Evolutionary conservation across 2,329 filamentous ascomycete genomes (phyloP).

Genomic region (Metarhizium rileyi): DNA sequence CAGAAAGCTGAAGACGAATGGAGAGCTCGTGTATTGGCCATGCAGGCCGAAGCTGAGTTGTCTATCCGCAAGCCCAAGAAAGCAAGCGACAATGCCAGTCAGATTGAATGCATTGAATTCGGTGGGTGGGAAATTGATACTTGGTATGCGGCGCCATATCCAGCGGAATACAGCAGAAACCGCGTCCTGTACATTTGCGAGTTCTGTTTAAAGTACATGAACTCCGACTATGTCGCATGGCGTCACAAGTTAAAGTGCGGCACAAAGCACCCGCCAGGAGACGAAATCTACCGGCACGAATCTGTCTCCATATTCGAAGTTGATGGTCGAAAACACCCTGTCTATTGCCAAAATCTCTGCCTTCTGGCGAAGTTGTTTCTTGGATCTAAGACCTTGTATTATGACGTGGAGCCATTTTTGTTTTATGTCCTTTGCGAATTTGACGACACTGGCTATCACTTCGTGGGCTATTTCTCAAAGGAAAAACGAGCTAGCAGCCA

Average conservation of each 20-base stretch:
- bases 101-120: slow-evolving; percentile 98
- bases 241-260: slow-evolving; percentile 95
- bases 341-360: slow-evolving; percentile 98
- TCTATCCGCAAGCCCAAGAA: slow-evolving; percentile 62
- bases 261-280: slow-evolving; percentile 91
- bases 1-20: slow-evolving; percentile 88
- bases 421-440: slow-evolving; percentile 97
- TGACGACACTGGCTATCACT: slow-evolving; percentile 84
- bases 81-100: slow-evolving; percentile 75
- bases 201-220: slow-evolving; percentile 99
- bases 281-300: slow-evolving; percentile 91
- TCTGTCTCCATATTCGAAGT: slow-evolving; percentile 96
- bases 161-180: slow-evolving; percentile 95
- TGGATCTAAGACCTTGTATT: slow-evolving; percentile 97
- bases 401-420: slow-evolving; percentile 92
- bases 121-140: slow-evolving; percentile 97
- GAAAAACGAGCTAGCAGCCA: slow-evolving; percentile 90
- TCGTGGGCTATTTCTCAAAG: slow-evolving; percentile 99
- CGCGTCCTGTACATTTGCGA: slow-evolving; percentile 98
- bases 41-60: slow-evolving; percentile 54
- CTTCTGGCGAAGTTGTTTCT: slow-evolving; percentile 92
- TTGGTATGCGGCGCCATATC: slow-evolving; percentile 97
- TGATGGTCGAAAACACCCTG: slow-evolving; percentile 89
- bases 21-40: slow-evolving; percentile 53
- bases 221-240: slow-evolving; percentile 97